Conservation (phyloP, 352 stramenopile species). For the Globisporangium middletonii region DNA sequence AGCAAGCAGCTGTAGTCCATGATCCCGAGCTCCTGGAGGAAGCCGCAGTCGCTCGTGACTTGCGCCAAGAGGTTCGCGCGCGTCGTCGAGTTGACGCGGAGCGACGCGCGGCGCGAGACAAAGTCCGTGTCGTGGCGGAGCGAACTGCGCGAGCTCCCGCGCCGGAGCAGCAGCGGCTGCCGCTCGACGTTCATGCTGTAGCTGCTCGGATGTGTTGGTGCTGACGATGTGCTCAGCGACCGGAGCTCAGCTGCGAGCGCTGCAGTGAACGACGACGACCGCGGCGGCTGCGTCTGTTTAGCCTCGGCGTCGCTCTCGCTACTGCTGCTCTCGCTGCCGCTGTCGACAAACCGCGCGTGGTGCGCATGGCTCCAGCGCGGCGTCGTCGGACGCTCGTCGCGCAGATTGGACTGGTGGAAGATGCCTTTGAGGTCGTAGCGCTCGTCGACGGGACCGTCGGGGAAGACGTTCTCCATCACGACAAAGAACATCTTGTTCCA, state of each 20-base stretch:
- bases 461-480: constrained; percentile 87
- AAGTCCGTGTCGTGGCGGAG: constrained; percentile 80
- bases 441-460: constrained; percentile 66
- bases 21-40: constrained; percentile 80
- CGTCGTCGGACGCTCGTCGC: constrained; percentile 28
- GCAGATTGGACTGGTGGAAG: constrained; percentile 60
- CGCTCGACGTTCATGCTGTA: constrained; percentile 37
- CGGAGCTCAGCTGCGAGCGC: too few relatives aligned
- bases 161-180: constrained; percentile 49
- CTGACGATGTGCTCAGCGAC: constrained; percentile 16
- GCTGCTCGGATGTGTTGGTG: constrained; percentile 5
- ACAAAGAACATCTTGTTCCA: constrained; percentile 91
- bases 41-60: constrained; percentile 79
- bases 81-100: constrained; percentile 67
- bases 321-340: constrained; percentile 11
- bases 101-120: constrained; percentile 52
- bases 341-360: constrained; percentile 1
- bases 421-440: constrained; percentile 84
- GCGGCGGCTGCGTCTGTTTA: background rate
- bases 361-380: constrained; percentile 25
- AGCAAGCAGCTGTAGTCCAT: constrained; percentile 87
- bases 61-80: constrained; percentile 71
- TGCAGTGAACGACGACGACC: too few relatives aligned
- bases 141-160: constrained; percentile 46
- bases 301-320: constrained; percentile 18